These are phyloP conservation scores for Cladosporium sphaerospermum DNA, from an alignment of 2,329 filamentous ascomycete genomes.

Conservation along the genomic window DNA sequence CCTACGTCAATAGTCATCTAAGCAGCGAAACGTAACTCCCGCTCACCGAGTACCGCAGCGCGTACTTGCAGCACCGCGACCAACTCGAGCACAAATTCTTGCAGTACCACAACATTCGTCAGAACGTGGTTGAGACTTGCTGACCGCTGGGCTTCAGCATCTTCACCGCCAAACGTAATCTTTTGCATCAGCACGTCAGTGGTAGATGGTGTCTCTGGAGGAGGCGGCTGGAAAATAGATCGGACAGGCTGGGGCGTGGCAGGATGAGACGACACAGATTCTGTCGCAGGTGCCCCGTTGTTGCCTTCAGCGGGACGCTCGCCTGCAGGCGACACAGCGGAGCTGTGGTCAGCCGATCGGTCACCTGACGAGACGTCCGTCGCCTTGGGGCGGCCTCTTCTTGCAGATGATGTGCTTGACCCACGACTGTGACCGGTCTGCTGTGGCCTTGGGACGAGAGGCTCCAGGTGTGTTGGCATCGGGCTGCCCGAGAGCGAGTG, in stretches of 20 bases:
- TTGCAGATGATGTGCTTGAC: conserved; percentile 19
- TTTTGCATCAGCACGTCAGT: conserved; percentile 30
- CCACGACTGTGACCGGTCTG: conserved; percentile 16
- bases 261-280: conserved; percentile 1
- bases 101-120: conserved; percentile 45
- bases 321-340: conserved; percentile 9
- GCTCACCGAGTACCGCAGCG: conserved; percentile 39
- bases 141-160: conserved; percentile 17
- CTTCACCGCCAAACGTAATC: conserved; percentile 17
- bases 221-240: conserved; percentile 28
- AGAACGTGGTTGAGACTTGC: conserved; percentile 44
- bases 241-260: conserved; percentile 1
- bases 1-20: neutral
- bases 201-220: conserved; percentile 29
- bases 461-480: conserved; percentile 7
- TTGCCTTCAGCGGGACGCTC: conserved; percentile 6
- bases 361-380: conserved; percentile 14
- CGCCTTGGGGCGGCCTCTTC: conserved; percentile 17
- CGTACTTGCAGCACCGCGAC: conserved; percentile 44
- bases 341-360: conserved; percentile 12
- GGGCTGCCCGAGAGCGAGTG: conserved; percentile 19
- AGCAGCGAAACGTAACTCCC: conserved; percentile 31
- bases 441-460: neutral
- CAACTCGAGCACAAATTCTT: conserved; percentile 46
- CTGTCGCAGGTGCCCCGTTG: conserved; percentile 10